phyloP scores from a whole-genome alignment of 371 early-diverging fungal species.

The Umbelopsis sp. region DNA sequence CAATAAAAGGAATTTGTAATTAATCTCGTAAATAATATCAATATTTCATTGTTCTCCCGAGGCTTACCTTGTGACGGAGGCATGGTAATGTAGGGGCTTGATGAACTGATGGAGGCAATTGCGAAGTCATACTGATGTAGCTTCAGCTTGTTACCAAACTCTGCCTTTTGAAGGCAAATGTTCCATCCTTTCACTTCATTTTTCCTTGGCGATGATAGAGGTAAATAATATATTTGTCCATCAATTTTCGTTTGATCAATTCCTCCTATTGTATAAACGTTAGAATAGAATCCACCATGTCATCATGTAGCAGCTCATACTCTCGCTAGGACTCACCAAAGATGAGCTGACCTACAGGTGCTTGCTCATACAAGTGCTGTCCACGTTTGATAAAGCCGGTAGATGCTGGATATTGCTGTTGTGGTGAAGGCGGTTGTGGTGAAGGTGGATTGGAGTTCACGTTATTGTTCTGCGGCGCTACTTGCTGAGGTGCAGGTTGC shows the following conservation, averaged over 20 bases:
- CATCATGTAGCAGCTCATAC: not conserved
- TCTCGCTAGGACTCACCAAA: conserved; percentile 22
- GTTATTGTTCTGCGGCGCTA: not conserved
- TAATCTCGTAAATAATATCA: not conserved
- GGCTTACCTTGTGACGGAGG: conserved; percentile 36
- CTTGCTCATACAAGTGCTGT: conserved; percentile 18
- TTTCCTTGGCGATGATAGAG: conserved; percentile 31
- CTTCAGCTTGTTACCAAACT: conserved; percentile 33
- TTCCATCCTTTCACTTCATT: conserved; percentile 44
- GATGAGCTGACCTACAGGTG: conserved; percentile 45
- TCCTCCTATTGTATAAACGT: conserved; percentile 30
- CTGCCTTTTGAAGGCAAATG: conserved; percentile 43
- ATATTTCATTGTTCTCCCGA: not conserved
- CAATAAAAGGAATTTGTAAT: not conserved
- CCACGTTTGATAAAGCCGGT: conserved; percentile 37
- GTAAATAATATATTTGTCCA: conserved; percentile 39
- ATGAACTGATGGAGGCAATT: conserved; percentile 43
- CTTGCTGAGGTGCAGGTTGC: not conserved
- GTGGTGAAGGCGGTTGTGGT: not conserved
- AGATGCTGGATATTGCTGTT: not conserved
- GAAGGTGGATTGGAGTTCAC: not conserved
- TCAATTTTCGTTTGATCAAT: conserved; percentile 41
- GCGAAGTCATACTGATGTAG: conserved; percentile 39
- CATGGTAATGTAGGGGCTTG: conserved; percentile 41
- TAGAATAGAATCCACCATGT: too few species aligned